Conservation (phyloP, 805 yeast genomes). For the Candida ascalaphidarum region DNA sequence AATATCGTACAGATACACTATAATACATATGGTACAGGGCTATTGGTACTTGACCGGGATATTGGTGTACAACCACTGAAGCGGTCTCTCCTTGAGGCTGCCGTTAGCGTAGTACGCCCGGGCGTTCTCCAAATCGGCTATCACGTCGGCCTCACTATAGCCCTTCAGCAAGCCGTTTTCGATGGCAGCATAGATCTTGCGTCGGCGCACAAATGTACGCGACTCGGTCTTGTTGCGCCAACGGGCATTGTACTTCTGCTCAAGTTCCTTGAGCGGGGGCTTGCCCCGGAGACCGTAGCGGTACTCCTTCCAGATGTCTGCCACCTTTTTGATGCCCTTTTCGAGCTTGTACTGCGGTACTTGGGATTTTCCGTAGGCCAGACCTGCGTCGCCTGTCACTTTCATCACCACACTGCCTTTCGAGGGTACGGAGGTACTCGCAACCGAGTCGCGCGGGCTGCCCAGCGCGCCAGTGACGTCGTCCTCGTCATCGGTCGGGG, state of each 20-base stretch:
- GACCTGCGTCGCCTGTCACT: too few species aligned
- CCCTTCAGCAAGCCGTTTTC: constrained; percentile 41
- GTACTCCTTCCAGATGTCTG: constrained; percentile 52
- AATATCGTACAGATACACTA: too few species aligned
- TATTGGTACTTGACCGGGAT: neutral
- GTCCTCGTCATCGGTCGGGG: too few species aligned
- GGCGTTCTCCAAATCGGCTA: constrained; percentile 38
- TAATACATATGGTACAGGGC: too few species aligned
- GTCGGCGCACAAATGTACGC: constrained; percentile 45
- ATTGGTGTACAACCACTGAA: neutral
- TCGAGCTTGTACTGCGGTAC: too few species aligned
- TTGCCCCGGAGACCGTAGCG: constrained; percentile 43
- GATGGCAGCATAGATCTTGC: constrained; percentile 46
- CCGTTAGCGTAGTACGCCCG: constrained; percentile 35
- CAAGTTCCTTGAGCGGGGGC: constrained; percentile 44
- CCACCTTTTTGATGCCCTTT: neutral
- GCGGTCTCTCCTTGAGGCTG: constrained; percentile 17
- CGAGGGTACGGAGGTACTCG: too few species aligned
- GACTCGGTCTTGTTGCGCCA: constrained; percentile 52
- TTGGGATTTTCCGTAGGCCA: too few species aligned
- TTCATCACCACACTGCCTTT: too few species aligned
- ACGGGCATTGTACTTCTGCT: constrained; percentile 38
- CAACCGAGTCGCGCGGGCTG: too few species aligned
- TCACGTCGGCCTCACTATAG: constrained; percentile 30
- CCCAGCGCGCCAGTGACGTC: too few species aligned